Percentiles rank a stretch among this genome's conserved stretches.
These are phyloP conservation scores for Xerocomellus chrysenteron DNA, from an alignment of 768 basidiomycete species.

Conservation along the genomic window DNA sequence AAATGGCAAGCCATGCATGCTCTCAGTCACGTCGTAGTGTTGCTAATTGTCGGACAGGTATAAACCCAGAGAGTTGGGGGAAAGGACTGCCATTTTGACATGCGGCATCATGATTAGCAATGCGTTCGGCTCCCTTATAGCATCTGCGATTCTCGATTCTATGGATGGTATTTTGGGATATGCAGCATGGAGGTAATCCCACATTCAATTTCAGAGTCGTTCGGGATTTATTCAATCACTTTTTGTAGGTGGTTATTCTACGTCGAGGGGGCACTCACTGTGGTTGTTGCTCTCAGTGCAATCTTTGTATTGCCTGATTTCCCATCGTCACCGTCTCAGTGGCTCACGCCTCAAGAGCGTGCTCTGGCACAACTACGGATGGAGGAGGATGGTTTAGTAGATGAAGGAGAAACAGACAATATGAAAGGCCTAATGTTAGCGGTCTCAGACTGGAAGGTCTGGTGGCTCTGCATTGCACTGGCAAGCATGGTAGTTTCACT, in stretches of 20 bases:
- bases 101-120: conserved; percentile 78
- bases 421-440: conserved; percentile 48
- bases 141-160: conserved; percentile 67
- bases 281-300: conserved; percentile 48
- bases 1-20: conserved; percentile 33
- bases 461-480: conserved; percentile 70
- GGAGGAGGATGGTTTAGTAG: conserved; percentile 62
- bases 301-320: conserved; percentile 75
- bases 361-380: conserved; percentile 58
- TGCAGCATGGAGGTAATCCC: conserved; percentile 66
- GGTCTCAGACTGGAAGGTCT: conserved; percentile 77
- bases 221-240: neutral
- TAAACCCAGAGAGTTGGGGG: conserved; percentile 66
- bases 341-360: conserved; percentile 59
- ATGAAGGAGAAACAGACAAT: conserved; percentile 44
- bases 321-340: conserved; percentile 55
- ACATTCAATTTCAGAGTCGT: neutral
- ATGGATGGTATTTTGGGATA: conserved; percentile 71
- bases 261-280: conserved; percentile 60
- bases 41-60: conserved; percentile 57
- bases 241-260: conserved; percentile 69
- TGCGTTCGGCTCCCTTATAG: conserved; percentile 78
- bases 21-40: conserved; percentile 31
- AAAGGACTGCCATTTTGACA: conserved; percentile 63
- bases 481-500: conserved; percentile 57